A percentile compares a stretch with the other conserved stretches of the same genome.
Evolutionary conservation across 345 rosid genomes (phyloP).

Genomic region (Sapria himalayana): DNA sequence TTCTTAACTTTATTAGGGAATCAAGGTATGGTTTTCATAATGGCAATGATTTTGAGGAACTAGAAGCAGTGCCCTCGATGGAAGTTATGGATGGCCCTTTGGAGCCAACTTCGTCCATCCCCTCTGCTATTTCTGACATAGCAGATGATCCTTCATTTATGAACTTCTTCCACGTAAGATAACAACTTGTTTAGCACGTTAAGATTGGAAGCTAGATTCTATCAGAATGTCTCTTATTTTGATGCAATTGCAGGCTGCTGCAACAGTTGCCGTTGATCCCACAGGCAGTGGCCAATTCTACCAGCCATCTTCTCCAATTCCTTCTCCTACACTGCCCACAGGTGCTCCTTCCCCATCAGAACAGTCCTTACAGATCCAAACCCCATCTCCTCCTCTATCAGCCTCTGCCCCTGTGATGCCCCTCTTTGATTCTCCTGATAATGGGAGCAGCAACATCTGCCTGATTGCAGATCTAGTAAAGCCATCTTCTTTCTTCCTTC

Average conservation of each 20-base stretch:
- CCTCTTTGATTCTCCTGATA: conserved; percentile 26
- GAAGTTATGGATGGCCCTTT: conserved; percentile 77
- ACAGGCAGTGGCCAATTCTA: conserved; percentile 23
- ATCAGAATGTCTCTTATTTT: too few species aligned
- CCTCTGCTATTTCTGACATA: conserved; percentile 19
- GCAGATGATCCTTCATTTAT: conserved; percentile 70
- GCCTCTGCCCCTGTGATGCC: conserved; percentile 30
- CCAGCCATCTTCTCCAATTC: conserved; percentile 23
- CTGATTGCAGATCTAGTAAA: conserved; percentile 35
- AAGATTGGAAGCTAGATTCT: too few species aligned
- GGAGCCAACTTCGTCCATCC: conserved; percentile 46
- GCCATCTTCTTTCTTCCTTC: conserved; percentile 47
- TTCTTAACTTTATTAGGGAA: too few species aligned
- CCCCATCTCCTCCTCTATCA: conserved; percentile 22
- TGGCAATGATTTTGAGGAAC: conserved; percentile 80
- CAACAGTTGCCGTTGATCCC: conserved; percentile 21
- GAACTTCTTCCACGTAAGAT: conserved; percentile 83
- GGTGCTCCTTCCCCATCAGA: conserved; percentile 15
- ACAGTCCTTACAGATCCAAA: conserved; percentile 30
- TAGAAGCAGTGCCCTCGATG: conserved; percentile 82
- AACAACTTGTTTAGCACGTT: too few species aligned
- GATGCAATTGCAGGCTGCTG: conserved; percentile 38
- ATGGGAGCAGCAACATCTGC: conserved; percentile 18
- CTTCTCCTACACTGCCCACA: conserved; percentile 23
- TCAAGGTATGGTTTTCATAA: too few species aligned